Base-by-base conservation (phyloP, 257 asterid genomes). In the Gentiana straminea region DNA sequence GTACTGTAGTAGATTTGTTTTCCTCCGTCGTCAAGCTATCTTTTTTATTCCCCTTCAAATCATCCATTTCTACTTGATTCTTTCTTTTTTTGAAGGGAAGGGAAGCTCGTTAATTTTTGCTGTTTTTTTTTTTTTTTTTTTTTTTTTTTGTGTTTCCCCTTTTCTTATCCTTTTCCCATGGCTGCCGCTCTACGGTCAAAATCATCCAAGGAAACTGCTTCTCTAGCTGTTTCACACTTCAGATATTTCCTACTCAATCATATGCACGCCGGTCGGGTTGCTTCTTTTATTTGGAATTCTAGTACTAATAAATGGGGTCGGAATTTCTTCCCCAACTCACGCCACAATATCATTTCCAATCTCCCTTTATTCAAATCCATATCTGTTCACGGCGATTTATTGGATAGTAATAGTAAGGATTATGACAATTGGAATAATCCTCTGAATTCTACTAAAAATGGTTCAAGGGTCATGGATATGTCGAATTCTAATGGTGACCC, bases 111-210 rank as follows among this genome's bases (percentile, higher is more conserved):
- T 34, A 59, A 51, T 63, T 62, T 52, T 8, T 37, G 39, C 5
- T 9, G 32, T 49, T 56, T 45, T 15, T 59, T 5, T 44, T 34
- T 15, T 13, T 62, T 64, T 48, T 33, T 37, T 49, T 47, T 33
- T 65, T 58, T 45, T 48, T 53, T 66, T 59, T n/a, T 47, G 52
- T 11, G 9, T 57, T 34, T 34, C 46, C 8, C 9, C 24, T 24
- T 49, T 13, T 8, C 13, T 48, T 39, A 12, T 53, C 50, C 35
- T 62, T 62, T 79, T 32, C 35, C 55, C 72, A 85, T 85, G 96
- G 94, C 93, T 52, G 95, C 90, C 73, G 87, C 77, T 60, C 63
- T 91, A 73, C 77, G 95, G 80, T 84, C 96, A 62, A 87, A 87
- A 73, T 77, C 96, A 69, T 79, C 91, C 37, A 66, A 84, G 58